A percentile compares a stretch with the other conserved stretches of the same genome.
phyloP scores from a whole-genome alignment of 306 rosid species.

The Casuarina equisetifolia region DNA sequence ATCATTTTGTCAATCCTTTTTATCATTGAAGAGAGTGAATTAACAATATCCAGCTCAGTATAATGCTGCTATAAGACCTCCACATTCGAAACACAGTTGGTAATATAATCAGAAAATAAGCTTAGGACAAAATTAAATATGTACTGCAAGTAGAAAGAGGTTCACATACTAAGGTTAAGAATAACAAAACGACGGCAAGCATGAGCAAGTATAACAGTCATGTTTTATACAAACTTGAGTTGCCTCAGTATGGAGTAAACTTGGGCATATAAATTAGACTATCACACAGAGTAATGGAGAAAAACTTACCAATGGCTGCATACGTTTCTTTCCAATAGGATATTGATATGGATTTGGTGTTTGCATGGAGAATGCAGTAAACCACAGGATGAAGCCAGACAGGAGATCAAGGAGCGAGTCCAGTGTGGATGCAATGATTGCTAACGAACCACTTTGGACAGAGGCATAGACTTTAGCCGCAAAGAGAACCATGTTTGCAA shows the following conservation, averaged over 20 bases:
- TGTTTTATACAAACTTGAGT: neutral
- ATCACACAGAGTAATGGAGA: neutral
- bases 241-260: neutral
- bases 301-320: constrained; percentile 91
- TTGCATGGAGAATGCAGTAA: constrained; percentile 99
- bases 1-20: neutral
- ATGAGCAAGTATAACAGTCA: neutral
- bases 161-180: neutral
- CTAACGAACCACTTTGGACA: constrained; percentile 85
- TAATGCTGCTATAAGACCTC: neutral
- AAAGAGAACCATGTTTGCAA: constrained; percentile 94
- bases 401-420: constrained; percentile 97
- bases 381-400: constrained; percentile 97
- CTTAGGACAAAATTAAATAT: neutral
- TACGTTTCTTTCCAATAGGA: constrained; percentile 93
- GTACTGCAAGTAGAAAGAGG: neutral
- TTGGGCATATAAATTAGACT: neutral
- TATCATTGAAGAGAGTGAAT: neutral
- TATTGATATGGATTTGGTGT: constrained; percentile 96
- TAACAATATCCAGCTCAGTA: neutral
- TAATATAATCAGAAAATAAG: neutral
- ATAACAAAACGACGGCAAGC: neutral
- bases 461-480: constrained; percentile 92
- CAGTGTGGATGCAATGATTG: constrained; percentile 95
- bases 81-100: neutral